Evolutionary conservation across 805 yeast genomes (phyloP).

Genomic region (Blastobotrys terrestris): DNA sequence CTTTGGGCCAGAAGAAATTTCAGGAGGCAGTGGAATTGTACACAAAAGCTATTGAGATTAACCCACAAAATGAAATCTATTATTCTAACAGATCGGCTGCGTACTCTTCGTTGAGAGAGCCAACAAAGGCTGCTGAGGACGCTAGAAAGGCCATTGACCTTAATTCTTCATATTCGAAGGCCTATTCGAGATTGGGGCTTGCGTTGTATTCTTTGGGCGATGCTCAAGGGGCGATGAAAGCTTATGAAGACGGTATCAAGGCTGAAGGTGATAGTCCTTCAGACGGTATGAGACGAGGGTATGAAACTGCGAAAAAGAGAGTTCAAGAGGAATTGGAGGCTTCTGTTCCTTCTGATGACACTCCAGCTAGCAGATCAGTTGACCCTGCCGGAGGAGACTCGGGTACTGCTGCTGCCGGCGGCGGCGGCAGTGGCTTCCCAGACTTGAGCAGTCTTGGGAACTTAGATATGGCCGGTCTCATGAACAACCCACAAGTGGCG

Average conservation of each 20-base stretch:
- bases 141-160: constrained; percentile 74
- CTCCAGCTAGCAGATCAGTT: constrained; percentile 25
- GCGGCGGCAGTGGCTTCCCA: constrained; percentile 2
- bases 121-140: constrained; percentile 72
- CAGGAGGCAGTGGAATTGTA: constrained; percentile 68
- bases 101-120: constrained; percentile 68
- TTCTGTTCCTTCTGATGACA: constrained; percentile 30
- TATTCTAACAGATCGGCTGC: constrained; percentile 97
- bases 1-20: constrained; percentile 73
- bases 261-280: constrained; percentile 80
- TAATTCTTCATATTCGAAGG: constrained; percentile 81
- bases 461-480: constrained; percentile 59
- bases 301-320: constrained; percentile 85
- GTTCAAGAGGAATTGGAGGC: constrained; percentile 60
- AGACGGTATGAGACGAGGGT: constrained; percentile 88
- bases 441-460: constrained; percentile 37
- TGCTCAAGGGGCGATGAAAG: constrained; percentile 80
- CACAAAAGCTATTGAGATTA: constrained; percentile 67
- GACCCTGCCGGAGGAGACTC: constrained; percentile 27
- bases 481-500: constrained; percentile 89
- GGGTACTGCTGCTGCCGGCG: constrained; percentile 33
- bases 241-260: constrained; percentile 81
- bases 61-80: constrained; percentile 73
- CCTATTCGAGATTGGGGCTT: constrained; percentile 89
- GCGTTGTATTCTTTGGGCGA: constrained; percentile 95